Conservation (phyloP, 371 early-diverging fungal genomes). For the Hamiltosporidium tvaerminnensis region DNA sequence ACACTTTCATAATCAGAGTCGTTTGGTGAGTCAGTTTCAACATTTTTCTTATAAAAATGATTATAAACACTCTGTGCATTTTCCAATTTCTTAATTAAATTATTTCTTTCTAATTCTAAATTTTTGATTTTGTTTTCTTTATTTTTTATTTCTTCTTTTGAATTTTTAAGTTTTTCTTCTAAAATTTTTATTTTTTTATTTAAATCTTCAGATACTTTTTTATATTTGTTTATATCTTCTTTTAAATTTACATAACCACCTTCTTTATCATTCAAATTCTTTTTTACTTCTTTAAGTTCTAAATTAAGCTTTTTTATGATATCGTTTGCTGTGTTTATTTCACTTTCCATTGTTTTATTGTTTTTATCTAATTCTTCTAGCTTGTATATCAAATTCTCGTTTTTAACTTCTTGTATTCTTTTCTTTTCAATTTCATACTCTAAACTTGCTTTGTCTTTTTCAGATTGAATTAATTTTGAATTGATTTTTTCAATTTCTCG, state of each 20-base stretch:
- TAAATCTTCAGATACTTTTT: constrained; percentile 21
- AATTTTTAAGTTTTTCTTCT: constrained; percentile 32
- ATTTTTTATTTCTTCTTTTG: constrained; percentile 30
- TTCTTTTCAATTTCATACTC: constrained; percentile 28
- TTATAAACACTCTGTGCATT: constrained; percentile 52
- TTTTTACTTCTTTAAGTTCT: constrained; percentile 26
- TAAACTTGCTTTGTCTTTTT: constrained; percentile 29
- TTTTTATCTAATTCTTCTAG: constrained; percentile 21
- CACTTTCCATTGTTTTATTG: constrained; percentile 27
- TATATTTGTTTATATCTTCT: constrained; percentile 15
- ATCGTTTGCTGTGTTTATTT: constrained; percentile 29
- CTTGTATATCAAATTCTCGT: constrained; percentile 3
- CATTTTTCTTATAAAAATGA: constrained; percentile 46
- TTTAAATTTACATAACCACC: constrained; percentile 2
- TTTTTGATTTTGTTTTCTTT: constrained; percentile 24
- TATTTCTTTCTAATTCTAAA: constrained; percentile 28
- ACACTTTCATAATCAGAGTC: constrained; percentile 15
- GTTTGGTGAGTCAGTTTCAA: constrained; percentile 11
- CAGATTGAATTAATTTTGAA: constrained; percentile 18
- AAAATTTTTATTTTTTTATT: constrained; percentile 25
- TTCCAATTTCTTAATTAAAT: constrained; percentile 44
- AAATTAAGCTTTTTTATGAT: constrained; percentile 4
- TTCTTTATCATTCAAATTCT: constrained; percentile 30
- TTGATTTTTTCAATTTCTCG: constrained; percentile 16
- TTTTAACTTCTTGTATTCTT: constrained; percentile 27